These are phyloP conservation scores for Polytrichum commune DNA, from an alignment of 225 moss, liverwort and hornwort genomes.

Conservation along the genomic window DNA sequence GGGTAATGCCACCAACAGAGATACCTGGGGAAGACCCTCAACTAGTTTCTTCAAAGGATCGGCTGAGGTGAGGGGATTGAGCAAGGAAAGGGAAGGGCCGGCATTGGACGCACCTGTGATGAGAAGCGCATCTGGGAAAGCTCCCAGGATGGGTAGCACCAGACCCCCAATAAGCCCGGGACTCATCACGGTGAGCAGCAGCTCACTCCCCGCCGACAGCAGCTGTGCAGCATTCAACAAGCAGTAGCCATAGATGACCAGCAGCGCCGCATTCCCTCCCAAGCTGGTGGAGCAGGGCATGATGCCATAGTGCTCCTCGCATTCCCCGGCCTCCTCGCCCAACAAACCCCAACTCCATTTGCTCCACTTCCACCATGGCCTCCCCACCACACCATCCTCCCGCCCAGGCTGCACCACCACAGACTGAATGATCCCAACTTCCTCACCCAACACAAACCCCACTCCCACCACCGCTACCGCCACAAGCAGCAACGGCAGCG, in stretches of 20 bases:
- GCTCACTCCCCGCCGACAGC: slow-evolving; percentile 81
- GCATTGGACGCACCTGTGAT: slow-evolving; percentile 45
- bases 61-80: too few relatives aligned
- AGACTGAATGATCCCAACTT: background rate
- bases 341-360: slow-evolving; percentile 25
- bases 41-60: too few relatives aligned
- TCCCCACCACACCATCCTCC: slow-evolving; percentile 29
- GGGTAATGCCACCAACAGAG: too few relatives aligned
- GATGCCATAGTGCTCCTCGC: slow-evolving; percentile 90
- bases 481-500: too few relatives aligned
- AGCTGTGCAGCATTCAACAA: slow-evolving; percentile 65
- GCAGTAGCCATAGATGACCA: slow-evolving; percentile 61
- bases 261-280: slow-evolving; percentile 68
- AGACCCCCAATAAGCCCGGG: slow-evolving; percentile 90
- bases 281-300: slow-evolving; percentile 83
- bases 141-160: slow-evolving; percentile 84
- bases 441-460: too few relatives aligned
- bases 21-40: too few relatives aligned
- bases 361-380: slow-evolving; percentile 29
- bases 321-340: slow-evolving; percentile 41
- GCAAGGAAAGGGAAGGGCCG: background rate
- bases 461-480: too few relatives aligned
- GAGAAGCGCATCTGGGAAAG: slow-evolving; percentile 89
- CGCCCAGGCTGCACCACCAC: background rate
- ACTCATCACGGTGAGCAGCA: slow-evolving; percentile 66